phyloP scores from a whole-genome alignment of 192 early-diverging fungal species.

The Podila horticola region DNA sequence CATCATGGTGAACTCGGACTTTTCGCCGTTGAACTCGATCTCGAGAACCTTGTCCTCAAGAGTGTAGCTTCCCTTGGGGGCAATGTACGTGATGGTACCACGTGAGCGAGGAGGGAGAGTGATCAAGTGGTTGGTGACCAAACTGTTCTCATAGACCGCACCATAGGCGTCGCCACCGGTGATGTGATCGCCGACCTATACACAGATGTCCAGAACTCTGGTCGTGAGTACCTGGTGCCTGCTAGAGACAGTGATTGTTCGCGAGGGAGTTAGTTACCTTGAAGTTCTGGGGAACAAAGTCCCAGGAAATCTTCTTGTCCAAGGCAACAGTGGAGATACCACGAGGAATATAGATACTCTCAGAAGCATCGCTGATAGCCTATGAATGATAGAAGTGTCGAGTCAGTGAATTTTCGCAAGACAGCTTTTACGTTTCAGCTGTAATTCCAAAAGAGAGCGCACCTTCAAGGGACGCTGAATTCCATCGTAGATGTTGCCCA shows the following conservation, averaged over 20 bases:
- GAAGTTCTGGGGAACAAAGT: constrained; percentile 94
- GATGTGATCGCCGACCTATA: constrained; percentile 93
- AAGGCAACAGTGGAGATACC: constrained; percentile 98
- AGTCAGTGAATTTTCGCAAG: neutral
- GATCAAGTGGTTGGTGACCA: constrained; percentile 91
- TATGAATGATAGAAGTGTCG: constrained; percentile 19
- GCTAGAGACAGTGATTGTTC: neutral
- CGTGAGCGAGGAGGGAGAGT: constrained; percentile 93
- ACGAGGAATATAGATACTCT: constrained; percentile 99
- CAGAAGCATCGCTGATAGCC: constrained; percentile 91
- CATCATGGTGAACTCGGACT: constrained; percentile 93
- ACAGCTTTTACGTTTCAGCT: too few relatives aligned
- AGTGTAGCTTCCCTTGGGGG: constrained; percentile 91
- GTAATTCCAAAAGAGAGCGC: constrained; percentile 1
- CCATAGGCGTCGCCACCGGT: constrained; percentile 99
- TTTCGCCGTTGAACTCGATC: constrained; percentile 98
- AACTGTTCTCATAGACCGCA: constrained; percentile 93
- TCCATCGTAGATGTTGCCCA: constrained; percentile 98
- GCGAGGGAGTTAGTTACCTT: constrained; percentile 61
- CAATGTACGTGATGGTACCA: constrained; percentile 97
- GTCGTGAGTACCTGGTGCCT: neutral
- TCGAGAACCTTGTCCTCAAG: constrained; percentile 92
- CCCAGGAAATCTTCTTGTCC: constrained; percentile 91
- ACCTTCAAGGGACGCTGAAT: constrained; percentile 98
- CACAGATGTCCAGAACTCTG: too few relatives aligned